phyloP scores from a whole-genome alignment of 2,329 filamentous ascomycete species.

The Fusarium sp. region DNA sequence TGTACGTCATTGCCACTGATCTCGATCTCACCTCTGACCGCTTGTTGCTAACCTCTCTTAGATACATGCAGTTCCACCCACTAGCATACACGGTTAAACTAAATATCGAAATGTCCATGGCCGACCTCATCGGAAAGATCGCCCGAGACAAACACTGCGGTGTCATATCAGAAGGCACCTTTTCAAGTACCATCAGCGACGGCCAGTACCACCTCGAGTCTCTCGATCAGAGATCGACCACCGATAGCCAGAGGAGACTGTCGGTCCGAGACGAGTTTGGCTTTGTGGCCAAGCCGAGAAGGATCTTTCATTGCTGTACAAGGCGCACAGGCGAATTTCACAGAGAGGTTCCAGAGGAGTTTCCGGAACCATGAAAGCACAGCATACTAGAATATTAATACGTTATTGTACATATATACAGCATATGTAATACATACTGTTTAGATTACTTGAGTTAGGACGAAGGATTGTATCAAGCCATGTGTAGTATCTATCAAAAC shows the following conservation, averaged over 20 bases:
- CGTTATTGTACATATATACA: neutral
- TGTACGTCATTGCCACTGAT: constrained; percentile 21
- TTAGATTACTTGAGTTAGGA: neutral
- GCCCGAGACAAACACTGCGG: constrained; percentile 36
- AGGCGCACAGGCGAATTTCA: constrained; percentile 13
- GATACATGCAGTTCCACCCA: constrained; percentile 62
- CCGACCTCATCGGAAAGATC: constrained; percentile 59
- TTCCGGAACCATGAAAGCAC: constrained; percentile 10
- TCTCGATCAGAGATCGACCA: neutral
- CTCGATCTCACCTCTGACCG: neutral
- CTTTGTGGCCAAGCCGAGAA: constrained; percentile 22
- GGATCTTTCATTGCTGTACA: constrained; percentile 20
- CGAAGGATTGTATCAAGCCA: neutral
- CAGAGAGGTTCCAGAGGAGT: constrained; percentile 10
- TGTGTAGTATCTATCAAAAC: neutral
- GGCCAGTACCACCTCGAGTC: constrained; percentile 19
- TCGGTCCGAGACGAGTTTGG: neutral
- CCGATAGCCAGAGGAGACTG: constrained; percentile 10
- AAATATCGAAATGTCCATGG: constrained; percentile 66
- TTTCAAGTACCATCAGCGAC: constrained; percentile 25
- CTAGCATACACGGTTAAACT: constrained; percentile 65
- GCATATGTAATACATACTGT: neutral
- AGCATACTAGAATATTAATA: neutral
- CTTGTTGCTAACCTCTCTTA: neutral
- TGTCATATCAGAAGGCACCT: constrained; percentile 31